These are phyloP conservation scores for Dactylorhiza incarnata DNA, from an alignment of 106 monocot genomes.

Conservation along the genomic window DNA sequence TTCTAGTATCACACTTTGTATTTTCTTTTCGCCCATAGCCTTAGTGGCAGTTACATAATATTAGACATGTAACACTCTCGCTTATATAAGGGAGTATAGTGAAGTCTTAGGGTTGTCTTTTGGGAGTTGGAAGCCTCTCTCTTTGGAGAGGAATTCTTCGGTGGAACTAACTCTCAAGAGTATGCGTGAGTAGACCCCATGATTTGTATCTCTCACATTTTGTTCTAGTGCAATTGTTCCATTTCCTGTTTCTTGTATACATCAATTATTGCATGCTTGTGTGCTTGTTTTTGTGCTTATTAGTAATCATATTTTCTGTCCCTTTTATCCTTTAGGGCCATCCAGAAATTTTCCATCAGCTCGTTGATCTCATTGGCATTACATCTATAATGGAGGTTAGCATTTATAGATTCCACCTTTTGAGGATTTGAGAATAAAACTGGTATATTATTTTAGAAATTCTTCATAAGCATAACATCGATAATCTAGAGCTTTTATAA, in stretches of 20 bases:
- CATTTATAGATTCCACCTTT: background rate
- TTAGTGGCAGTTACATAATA: too few species aligned
- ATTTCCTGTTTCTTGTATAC: background rate
- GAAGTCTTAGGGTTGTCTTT: too few species aligned
- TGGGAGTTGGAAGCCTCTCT: too few species aligned
- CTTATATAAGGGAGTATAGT: too few species aligned
- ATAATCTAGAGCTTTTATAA: background rate
- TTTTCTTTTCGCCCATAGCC: too few species aligned
- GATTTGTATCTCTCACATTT: too few species aligned
- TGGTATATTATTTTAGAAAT: background rate
- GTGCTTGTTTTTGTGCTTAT: background rate
- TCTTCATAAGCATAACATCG: background rate
- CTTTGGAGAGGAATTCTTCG: too few species aligned
- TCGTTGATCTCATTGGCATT: constrained; percentile 86
- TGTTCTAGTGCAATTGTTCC: background rate
- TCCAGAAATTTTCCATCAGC: constrained; percentile 59
- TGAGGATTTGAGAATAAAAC: background rate
- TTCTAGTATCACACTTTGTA: too few species aligned
- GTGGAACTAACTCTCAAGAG: too few species aligned
- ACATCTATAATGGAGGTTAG: constrained; percentile 93
- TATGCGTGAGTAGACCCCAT: too few species aligned
- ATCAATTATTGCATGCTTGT: background rate
- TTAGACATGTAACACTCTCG: too few species aligned
- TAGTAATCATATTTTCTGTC: background rate
- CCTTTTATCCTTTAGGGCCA: constrained; percentile 42